Evolutionary conservation across 805 yeast genomes (phyloP).

Genomic region (Lipomyces orientalis): DNA sequence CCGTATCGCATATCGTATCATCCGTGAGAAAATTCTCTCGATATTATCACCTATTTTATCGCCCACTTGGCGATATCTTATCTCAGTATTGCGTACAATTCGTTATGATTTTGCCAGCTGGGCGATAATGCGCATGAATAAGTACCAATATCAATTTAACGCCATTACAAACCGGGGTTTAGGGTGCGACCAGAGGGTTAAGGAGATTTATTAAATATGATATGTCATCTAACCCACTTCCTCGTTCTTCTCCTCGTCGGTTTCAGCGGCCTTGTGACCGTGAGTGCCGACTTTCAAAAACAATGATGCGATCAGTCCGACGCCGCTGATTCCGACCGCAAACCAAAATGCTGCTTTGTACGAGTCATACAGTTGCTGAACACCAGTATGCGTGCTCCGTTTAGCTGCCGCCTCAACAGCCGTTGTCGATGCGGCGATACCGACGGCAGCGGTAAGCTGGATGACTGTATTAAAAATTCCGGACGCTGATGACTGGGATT

Average conservation of each 20-base stretch:
- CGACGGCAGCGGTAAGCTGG: slow-evolving; percentile 52
- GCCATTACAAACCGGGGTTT: no score
- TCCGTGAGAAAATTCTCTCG: no score
- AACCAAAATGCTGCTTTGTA: slow-evolving; percentile 37
- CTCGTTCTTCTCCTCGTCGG: background rate
- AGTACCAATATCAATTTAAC: no score
- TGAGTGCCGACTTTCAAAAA: slow-evolving; percentile 48
- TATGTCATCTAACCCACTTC: background rate
- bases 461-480: slow-evolving; percentile 55
- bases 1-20: no score
- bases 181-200: no score
- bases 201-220: no score
- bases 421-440: slow-evolving; percentile 53
- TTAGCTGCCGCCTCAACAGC: slow-evolving; percentile 45
- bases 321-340: slow-evolving; percentile 47
- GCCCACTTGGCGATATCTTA: no score
- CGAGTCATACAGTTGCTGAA: slow-evolving; percentile 21
- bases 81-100: no score
- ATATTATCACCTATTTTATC: no score
- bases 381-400: slow-evolving; percentile 16
- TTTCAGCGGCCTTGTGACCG: slow-evolving; percentile 12
- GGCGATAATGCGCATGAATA: no score
- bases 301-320: slow-evolving; percentile 41
- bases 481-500: slow-evolving; percentile 55
- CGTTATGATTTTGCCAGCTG: no score